phyloP scores from a whole-genome alignment of 306 rosid genomes.

The Acacia melanoxylon region DNA sequence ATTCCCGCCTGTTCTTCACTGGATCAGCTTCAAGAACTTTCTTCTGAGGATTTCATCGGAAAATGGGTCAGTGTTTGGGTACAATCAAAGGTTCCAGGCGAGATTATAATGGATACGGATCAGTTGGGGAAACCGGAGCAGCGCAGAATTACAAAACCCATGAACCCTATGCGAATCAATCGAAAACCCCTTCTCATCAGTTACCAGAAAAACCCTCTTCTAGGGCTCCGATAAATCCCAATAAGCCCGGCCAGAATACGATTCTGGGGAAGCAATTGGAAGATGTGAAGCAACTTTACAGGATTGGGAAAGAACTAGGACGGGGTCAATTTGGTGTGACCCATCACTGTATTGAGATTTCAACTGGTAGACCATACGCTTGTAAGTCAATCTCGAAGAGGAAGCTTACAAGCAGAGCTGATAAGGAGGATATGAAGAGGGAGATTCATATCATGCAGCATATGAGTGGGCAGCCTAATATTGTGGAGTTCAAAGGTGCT shows the following conservation, averaged over 20 bases:
- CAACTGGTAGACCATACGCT: conserved; percentile 61
- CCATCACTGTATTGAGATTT: conserved; percentile 69
- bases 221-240: conserved; percentile 41
- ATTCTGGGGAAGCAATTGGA: conserved; percentile 76
- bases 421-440: conserved; percentile 75
- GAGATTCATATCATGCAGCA: conserved; percentile 96
- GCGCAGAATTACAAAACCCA: conserved; percentile 40
- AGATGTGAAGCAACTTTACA: conserved; percentile 64
- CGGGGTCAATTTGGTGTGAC: conserved; percentile 93
- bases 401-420: conserved; percentile 67
- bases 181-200: conserved; percentile 40
- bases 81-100: conserved; percentile 46
- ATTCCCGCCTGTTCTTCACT: background rate
- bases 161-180: conserved; percentile 46
- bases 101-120: conserved; percentile 48
- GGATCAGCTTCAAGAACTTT: background rate
- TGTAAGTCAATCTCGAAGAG: conserved; percentile 87
- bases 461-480: conserved; percentile 88
- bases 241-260: conserved; percentile 36
- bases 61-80: conserved; percentile 65
- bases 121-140: conserved; percentile 39
- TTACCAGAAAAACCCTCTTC: conserved; percentile 44
- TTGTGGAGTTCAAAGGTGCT: conserved; percentile 89
- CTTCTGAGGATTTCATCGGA: background rate
- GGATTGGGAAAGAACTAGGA: conserved; percentile 75